phyloP scores from a whole-genome alignment of 768 basidiomycete species.

The Pisolithus tinctorius region DNA sequence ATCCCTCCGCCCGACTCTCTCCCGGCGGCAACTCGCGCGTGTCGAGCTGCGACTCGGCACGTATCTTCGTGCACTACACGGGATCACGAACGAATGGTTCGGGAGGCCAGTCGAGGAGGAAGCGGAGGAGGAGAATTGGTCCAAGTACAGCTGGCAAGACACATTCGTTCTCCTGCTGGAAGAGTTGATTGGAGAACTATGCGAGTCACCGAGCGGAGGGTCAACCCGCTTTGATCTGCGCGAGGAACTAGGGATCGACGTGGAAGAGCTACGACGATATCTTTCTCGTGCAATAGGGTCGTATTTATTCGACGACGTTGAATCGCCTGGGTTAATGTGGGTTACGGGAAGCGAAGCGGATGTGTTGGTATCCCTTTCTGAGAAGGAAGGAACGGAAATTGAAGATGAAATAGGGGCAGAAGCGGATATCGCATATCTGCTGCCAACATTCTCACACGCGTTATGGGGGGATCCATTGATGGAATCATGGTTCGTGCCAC shows the following conservation, averaged over 20 bases:
- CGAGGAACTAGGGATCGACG: slow-evolving; percentile 17
- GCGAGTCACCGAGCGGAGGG: slow-evolving; percentile 13
- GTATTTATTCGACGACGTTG: slow-evolving; percentile 73
- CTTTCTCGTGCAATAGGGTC: slow-evolving; percentile 68
- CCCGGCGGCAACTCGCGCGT: slow-evolving; percentile 32
- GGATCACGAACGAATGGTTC: slow-evolving; percentile 73
- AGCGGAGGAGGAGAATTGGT: slow-evolving; percentile 18
- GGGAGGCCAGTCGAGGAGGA: slow-evolving; percentile 38
- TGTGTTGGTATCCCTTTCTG: slow-evolving; percentile 41
- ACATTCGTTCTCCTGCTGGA: slow-evolving; percentile 60
- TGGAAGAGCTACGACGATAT: slow-evolving; percentile 38
- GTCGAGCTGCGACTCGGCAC: slow-evolving; percentile 59
- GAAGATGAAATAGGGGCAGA: slow-evolving; percentile 10
- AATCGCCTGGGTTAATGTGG: slow-evolving; percentile 62
- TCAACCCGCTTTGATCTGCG: slow-evolving; percentile 6
- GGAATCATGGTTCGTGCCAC: slow-evolving; percentile 54
- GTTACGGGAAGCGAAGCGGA: slow-evolving; percentile 55
- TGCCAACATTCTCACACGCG: slow-evolving; percentile 43
- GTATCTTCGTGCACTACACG: slow-evolving; percentile 58
- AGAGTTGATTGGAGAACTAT: slow-evolving; percentile 41
- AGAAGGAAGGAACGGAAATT: slow-evolving; percentile 1
- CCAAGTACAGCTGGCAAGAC: slow-evolving; percentile 66
- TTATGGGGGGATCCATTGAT: slow-evolving; percentile 75
- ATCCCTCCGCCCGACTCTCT: slow-evolving; percentile 31
- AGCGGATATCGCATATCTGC: slow-evolving; percentile 26